phyloP scores from a whole-genome alignment of 2,329 filamentous ascomycete genomes.

The Calonectria montana region DNA sequence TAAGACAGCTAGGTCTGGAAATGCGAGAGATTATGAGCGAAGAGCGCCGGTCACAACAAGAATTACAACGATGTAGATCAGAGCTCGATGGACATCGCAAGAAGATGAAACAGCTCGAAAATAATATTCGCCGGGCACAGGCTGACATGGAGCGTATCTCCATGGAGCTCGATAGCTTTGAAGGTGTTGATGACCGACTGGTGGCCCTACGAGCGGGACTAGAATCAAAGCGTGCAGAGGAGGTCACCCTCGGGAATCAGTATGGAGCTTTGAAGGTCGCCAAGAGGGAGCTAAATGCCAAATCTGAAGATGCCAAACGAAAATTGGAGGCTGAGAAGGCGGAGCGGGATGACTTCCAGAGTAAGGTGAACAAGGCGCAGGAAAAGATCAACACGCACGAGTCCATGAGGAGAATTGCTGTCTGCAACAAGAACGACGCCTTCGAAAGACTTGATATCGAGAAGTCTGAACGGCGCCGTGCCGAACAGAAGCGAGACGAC shows the following conservation, averaged over 20 bases:
- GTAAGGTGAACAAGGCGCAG: conserved; percentile 66
- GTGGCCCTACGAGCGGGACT: conserved; percentile 69
- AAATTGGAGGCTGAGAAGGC: conserved; percentile 46
- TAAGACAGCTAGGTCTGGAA: conserved; percentile 67
- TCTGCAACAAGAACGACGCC: conserved; percentile 72
- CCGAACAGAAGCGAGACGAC: conserved; percentile 60
- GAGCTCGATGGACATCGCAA: conserved; percentile 57
- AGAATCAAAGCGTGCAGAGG: conserved; percentile 61
- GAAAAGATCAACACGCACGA: conserved; percentile 62
- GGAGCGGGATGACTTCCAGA: conserved; percentile 55
- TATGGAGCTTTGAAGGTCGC: conserved; percentile 64
- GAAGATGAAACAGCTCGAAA: conserved; percentile 56
- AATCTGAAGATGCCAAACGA: conserved; percentile 54
- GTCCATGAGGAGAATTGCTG: conserved; percentile 62
- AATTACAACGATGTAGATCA: conserved; percentile 60
- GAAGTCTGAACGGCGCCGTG: conserved; percentile 56
- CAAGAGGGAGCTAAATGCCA: conserved; percentile 60
- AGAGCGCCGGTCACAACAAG: conserved; percentile 59
- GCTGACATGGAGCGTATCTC: conserved; percentile 63
- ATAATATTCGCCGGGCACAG: conserved; percentile 68
- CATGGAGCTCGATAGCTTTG: conserved; percentile 73
- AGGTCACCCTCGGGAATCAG: conserved; percentile 63
- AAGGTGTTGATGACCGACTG: conserved; percentile 76
- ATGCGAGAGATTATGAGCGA: conserved; percentile 63
- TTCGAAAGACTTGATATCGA: conserved; percentile 62